Evolutionary conservation across 1,139 yeast species (phyloP).

Genomic region (Protomyces gravidus): DNA sequence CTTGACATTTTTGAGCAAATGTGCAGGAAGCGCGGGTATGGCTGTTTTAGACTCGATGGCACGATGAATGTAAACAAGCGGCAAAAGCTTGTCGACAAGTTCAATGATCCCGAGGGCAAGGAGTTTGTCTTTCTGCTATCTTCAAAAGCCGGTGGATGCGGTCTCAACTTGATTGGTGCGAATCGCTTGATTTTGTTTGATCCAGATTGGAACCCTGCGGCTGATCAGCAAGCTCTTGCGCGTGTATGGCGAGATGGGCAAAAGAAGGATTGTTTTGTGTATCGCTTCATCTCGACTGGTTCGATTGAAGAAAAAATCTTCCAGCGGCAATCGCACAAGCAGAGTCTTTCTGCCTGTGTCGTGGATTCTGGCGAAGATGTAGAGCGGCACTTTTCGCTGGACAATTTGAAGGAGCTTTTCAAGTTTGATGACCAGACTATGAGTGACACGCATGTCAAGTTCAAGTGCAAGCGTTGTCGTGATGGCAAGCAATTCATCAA

Average conservation of each 20-base stretch:
- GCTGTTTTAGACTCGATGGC: conserved; percentile 83
- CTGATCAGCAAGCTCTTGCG: conserved; percentile 96
- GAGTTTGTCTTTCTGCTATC: conserved; percentile 86
- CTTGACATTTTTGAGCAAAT: conserved; percentile 80
- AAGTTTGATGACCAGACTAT: conserved; percentile 61
- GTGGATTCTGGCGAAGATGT: conserved; percentile 96
- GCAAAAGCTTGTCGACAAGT: conserved; percentile 83
- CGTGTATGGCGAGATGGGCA: conserved; percentile 99
- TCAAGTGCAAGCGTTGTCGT: conserved; percentile 79
- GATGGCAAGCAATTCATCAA: conserved; percentile 58
- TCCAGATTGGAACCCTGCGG: conserved; percentile 99
- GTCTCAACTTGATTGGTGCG: conserved; percentile 94
- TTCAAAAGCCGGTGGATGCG: conserved; percentile 99
- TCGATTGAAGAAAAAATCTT: conserved; percentile 93
- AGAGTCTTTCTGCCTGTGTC: conserved; percentile 88
- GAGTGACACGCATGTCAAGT: conserved; percentile 92
- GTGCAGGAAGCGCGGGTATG: conserved; percentile 73
- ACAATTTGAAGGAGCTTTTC: conserved; percentile 70
- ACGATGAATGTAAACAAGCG: conserved; percentile 87
- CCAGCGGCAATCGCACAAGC: conserved; percentile 95
- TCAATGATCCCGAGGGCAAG: conserved; percentile 82
- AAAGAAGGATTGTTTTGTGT: conserved; percentile 91
- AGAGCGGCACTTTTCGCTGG: conserved; percentile 82
- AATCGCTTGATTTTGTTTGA: conserved; percentile 82
- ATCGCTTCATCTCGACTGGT: conserved; percentile 89